Percentiles rank a stretch among this genome's conserved stretches.
Evolutionary conservation across 495 filamentous ascomycete genomes (phyloP).

Genomic region (Neurospora terricola): DNA sequence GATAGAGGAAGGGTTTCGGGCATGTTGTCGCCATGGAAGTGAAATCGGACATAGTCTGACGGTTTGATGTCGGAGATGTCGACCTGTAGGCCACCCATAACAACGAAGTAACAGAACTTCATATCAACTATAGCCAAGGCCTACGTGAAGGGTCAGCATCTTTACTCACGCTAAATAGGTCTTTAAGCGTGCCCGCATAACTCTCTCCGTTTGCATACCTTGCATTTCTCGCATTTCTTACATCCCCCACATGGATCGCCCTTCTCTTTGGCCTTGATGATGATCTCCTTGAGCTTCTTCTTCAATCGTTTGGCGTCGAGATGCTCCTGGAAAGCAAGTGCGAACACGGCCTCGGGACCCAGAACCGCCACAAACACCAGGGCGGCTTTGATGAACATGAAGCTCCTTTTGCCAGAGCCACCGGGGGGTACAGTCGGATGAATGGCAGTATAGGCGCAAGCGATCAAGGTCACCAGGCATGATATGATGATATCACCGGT

Average conservation of each 20-base stretch:
- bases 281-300: background rate
- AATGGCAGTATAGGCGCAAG: background rate
- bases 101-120: background rate
- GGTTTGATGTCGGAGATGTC: background rate
- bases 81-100: background rate
- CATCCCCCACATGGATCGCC: fast-evolving
- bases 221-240: background rate
- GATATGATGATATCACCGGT: background rate
- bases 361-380: background rate
- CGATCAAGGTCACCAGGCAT: background rate
- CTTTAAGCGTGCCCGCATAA: too few relatives aligned
- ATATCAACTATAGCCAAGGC: background rate
- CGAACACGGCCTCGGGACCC: background rate
- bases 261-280: background rate
- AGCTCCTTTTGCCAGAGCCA: background rate
- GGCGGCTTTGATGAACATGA: background rate
- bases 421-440: background rate
- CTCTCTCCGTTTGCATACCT: background rate
- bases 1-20: background rate
- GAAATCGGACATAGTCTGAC: background rate
- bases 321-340: background rate
- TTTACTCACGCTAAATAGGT: background rate
- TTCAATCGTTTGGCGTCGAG: background rate
- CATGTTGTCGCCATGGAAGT: background rate
- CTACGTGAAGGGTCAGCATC: background rate